Evolutionary conservation across 495 filamentous ascomycete genomes (phyloP).

Genomic region (Penicillium daleae): DNA sequence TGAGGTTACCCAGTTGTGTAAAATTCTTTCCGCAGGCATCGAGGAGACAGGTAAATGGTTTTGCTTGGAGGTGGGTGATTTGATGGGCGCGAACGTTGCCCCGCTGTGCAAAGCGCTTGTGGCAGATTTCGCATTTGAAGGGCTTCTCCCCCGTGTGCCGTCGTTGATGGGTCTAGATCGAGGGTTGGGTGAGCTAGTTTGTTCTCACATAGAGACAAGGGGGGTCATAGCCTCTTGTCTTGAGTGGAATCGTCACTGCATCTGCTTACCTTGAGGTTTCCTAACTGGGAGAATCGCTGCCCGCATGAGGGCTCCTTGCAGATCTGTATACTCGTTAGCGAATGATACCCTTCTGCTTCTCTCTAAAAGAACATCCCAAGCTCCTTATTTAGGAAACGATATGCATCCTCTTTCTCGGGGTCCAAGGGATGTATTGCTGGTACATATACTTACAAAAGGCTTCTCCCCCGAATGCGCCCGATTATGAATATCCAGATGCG

Average conservation of each 20-base stretch:
- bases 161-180: conserved; percentile 74
- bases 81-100: conserved; percentile 88
- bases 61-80: conserved; percentile 75
- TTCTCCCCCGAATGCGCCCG: conserved; percentile 89
- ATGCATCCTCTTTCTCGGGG: not conserved
- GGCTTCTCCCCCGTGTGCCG: conserved; percentile 88
- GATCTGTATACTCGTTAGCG: conserved; percentile 49
- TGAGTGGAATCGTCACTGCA: not conserved
- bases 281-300: conserved; percentile 82
- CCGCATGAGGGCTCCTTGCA: conserved; percentile 78
- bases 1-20: conserved; percentile 86
- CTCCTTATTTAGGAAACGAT: too few relatives aligned
- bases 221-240: not conserved
- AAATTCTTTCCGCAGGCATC: conserved; percentile 85
- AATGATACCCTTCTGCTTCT: not conserved
- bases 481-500: conserved; percentile 89
- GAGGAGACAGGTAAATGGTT: conserved; percentile 79
- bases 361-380: not conserved
- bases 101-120: conserved; percentile 80
- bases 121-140: conserved; percentile 80
- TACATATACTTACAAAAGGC: conserved; percentile 74
- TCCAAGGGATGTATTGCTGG: conserved; percentile 3
- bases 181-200: not conserved
- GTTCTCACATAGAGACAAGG: not conserved
- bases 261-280: conserved; percentile 76